phyloP scores from a whole-genome alignment of 345 rosid species.

The Citrus inodora region DNA sequence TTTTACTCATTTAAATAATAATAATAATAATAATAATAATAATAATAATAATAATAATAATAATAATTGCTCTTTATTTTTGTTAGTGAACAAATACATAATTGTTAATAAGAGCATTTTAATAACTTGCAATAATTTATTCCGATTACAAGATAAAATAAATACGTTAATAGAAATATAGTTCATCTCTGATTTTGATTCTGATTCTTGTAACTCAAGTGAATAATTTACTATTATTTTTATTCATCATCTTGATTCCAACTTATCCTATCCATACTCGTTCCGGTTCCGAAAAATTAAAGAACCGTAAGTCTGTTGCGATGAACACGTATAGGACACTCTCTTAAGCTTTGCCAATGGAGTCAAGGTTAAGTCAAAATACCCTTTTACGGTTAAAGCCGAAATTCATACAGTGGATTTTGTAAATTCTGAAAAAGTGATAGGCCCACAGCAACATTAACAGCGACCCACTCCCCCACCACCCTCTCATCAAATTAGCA shows the following conservation, averaged over 20 bases:
- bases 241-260: too few species aligned
- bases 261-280: too few species aligned
- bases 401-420: constrained; percentile 12
- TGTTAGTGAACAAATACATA: too few species aligned
- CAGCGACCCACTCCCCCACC: not conserved
- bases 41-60: accelerated
- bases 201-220: accelerated
- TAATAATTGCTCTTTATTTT: too few species aligned
- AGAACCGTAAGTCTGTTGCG: not conserved
- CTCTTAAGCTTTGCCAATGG: too few species aligned
- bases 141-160: accelerated
- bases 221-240: too few species aligned
- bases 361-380: not conserved
- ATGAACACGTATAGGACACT: not conserved
- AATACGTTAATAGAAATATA: accelerated
- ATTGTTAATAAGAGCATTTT: accelerated
- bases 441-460: not conserved
- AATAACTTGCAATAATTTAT: accelerated
- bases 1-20: too few species aligned
- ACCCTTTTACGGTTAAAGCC: not conserved
- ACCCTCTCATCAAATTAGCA: constrained; percentile 1
- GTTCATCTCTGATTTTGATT: accelerated
- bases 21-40: too few species aligned
- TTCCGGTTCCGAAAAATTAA: too few species aligned
- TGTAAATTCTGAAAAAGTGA: not conserved